Conservation (phyloP, 2,329 filamentous ascomycete genomes). For the Conoideocrella luteorostrata region DNA sequence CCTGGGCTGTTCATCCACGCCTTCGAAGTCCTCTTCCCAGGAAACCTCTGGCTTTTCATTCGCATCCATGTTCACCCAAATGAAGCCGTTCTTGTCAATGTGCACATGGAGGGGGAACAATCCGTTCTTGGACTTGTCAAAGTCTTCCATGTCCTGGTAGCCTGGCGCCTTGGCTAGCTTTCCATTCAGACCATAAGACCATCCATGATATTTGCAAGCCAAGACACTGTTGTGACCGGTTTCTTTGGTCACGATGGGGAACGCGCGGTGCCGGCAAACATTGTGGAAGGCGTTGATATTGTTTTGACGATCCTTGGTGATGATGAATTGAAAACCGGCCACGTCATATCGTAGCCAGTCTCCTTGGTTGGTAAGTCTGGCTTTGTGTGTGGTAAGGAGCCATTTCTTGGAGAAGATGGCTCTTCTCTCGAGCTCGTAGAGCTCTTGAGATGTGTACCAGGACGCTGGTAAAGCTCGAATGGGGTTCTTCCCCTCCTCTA, state of each 20-base stretch:
- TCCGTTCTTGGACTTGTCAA: slow-evolving; percentile 49
- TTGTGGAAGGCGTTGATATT: slow-evolving; percentile 57
- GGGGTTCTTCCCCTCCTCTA: slow-evolving; percentile 16
- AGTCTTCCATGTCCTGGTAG: slow-evolving; percentile 49
- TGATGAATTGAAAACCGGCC: slow-evolving; percentile 50
- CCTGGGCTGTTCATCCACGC: slow-evolving; percentile 38
- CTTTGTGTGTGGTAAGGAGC: slow-evolving; percentile 48
- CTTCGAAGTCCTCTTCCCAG: slow-evolving; percentile 47
- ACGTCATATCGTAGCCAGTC: slow-evolving; percentile 51
- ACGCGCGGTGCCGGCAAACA: slow-evolving; percentile 55
- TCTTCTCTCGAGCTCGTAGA: slow-evolving; percentile 51
- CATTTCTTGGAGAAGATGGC: slow-evolving; percentile 52
- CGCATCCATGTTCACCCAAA: slow-evolving; percentile 53
- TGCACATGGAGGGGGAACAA: slow-evolving; percentile 50
- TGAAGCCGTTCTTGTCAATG: slow-evolving; percentile 46
- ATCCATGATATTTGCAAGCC: slow-evolving; percentile 56
- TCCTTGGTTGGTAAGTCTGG: slow-evolving; percentile 42
- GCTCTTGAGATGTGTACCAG: slow-evolving; percentile 46
- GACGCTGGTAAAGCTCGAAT: slow-evolving; percentile 37
- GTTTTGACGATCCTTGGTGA: slow-evolving; percentile 42
- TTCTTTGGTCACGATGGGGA: slow-evolving; percentile 47
- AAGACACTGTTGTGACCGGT: slow-evolving; percentile 46
- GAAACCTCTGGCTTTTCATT: slow-evolving; percentile 36
- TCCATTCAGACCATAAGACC: slow-evolving; percentile 53
- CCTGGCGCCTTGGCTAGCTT: slow-evolving; percentile 54